Conservation (phyloP, 805 yeast genomes). For the Torulaspora microellipsoides region DNA sequence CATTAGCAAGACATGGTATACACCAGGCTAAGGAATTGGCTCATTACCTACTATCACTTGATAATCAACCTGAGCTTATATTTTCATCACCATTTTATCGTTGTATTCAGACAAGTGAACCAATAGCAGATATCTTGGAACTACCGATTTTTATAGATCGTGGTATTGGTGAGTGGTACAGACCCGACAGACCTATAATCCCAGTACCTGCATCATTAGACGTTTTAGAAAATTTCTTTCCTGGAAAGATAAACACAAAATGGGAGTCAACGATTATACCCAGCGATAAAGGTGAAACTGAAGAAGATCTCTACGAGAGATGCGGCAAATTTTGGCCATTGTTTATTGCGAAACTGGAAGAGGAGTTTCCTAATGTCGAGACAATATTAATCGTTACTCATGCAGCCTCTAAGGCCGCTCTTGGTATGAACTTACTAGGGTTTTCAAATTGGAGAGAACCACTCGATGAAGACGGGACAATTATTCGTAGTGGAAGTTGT, state of each 20-base stretch:
- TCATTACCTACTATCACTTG: conserved; percentile 45
- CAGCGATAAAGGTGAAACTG: conserved; percentile 65
- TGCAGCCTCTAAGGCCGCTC: conserved; percentile 87
- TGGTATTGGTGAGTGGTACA: conserved; percentile 93
- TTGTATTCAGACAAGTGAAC: conserved; percentile 77
- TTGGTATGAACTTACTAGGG: conserved; percentile 72
- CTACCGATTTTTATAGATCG: conserved; percentile 63
- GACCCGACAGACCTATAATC: conserved; percentile 57
- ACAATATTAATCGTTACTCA: conserved; percentile 76
- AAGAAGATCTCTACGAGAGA: conserved; percentile 62
- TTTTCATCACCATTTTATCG: conserved; percentile 84
- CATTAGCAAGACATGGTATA: conserved; percentile 81
- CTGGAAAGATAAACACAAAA: conserved; percentile 38
- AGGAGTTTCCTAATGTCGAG: conserved; percentile 53
- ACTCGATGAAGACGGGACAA: conserved; percentile 43
- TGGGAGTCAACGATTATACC: conserved; percentile 61
- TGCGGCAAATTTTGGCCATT: conserved; percentile 48
- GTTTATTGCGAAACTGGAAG: conserved; percentile 56
- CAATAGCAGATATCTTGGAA: conserved; percentile 56
- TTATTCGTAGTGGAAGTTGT: conserved; percentile 76
- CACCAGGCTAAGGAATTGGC: conserved; percentile 83
- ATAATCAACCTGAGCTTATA: conserved; percentile 64
- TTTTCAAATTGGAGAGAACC: conserved; percentile 47
- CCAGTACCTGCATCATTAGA: conserved; percentile 63
- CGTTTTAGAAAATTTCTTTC: conserved; percentile 50